Evolutionary conservation across 2,329 filamentous ascomycete species (phyloP).

Genomic region (Colletotrichum cordylinicola): DNA sequence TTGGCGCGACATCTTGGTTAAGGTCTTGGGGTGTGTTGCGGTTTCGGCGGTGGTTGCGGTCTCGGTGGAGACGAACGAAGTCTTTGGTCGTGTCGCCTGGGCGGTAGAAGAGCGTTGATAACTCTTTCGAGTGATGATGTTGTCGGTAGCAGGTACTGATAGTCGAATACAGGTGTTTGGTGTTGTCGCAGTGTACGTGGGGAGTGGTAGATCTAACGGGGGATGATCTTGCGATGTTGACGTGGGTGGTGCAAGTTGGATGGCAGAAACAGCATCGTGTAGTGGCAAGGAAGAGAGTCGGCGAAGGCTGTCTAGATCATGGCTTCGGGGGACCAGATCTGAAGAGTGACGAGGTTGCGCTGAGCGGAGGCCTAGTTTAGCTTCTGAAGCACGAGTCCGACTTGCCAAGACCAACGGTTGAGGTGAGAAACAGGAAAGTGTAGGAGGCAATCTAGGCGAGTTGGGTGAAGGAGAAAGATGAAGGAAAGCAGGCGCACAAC

Average conservation of each 20-base stretch:
- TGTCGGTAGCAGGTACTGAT: not conserved
- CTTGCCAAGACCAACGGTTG: constrained; percentile 14
- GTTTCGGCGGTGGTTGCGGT: not conserved
- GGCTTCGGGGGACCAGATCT: constrained; percentile 18
- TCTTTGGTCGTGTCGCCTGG: not conserved
- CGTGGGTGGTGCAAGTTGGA: constrained; percentile 25
- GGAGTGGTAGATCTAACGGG: constrained; percentile 25
- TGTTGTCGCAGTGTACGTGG: not conserved
- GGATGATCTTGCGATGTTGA: constrained; percentile 29
- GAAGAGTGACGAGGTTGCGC: not conserved
- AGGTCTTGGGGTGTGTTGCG: not conserved
- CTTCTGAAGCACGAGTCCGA: constrained; percentile 14
- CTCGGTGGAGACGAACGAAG: not conserved
- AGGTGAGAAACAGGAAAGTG: not conserved
- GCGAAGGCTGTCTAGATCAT: constrained; percentile 24
- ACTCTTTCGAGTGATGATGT: not conserved
- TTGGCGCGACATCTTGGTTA: constrained; percentile 36
- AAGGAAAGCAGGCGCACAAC: not conserved
- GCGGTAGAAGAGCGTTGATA: not conserved
- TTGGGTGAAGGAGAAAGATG: not conserved
- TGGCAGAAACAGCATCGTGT: constrained; percentile 31
- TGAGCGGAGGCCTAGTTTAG: constrained; percentile 8
- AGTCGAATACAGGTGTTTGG: not conserved
- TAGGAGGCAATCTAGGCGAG: not conserved
- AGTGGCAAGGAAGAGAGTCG: constrained; percentile 3